Base-by-base conservation (phyloP, 2,329 filamentous ascomycete species). In the Plenodomus biglobosus region DNA sequence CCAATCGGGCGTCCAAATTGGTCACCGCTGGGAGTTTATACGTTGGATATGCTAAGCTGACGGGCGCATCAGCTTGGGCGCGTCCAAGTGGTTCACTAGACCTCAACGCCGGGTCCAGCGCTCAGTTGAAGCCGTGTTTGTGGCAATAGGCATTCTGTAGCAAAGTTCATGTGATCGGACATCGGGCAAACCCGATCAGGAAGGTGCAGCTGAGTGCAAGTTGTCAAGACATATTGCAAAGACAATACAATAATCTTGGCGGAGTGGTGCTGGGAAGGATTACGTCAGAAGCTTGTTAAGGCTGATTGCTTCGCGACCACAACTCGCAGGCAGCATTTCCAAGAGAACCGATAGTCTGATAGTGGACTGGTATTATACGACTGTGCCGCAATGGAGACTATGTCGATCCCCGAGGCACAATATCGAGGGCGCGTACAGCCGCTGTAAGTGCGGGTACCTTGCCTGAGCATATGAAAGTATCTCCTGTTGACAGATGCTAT, bases 371-470 rank as follows among this genome's bases (percentile, higher is more conserved):
- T 22, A 21, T 43, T 38, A 20, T 36, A 19, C 39, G 17, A 37
- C 37, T 45, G 22, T 18, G 42, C 38, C 41, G 36, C 44, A 43
- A 51, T 43, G 3, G 36, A 40, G n/a, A 32, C 27, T 17, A 24
- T 24, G 10, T 40, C 30, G 38, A 34, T 38, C 27, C 27, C 13
- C 15, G 40, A 24, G 19, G 38, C 21, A 38, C 22, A 22, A 10
- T 24, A n/a, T 42, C 40, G 19, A 4, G 35, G n/a, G 13, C 39
- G 42, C 38, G 15, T 40, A 34, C 19, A 44, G 38, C 48, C 38
- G 44, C 44, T 36, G 34, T 38, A 16, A 37, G 37, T 44, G 38
- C 41, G 41, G 34, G 35, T 39, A 43, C 34, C 37, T 43, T 34
- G 40, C 27, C 27, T 7, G 11, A 32, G 27, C 27, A 10, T 15